Conservation (phyloP, 352 stramenopile species). For the Phytopythium oedochilum region DNA sequence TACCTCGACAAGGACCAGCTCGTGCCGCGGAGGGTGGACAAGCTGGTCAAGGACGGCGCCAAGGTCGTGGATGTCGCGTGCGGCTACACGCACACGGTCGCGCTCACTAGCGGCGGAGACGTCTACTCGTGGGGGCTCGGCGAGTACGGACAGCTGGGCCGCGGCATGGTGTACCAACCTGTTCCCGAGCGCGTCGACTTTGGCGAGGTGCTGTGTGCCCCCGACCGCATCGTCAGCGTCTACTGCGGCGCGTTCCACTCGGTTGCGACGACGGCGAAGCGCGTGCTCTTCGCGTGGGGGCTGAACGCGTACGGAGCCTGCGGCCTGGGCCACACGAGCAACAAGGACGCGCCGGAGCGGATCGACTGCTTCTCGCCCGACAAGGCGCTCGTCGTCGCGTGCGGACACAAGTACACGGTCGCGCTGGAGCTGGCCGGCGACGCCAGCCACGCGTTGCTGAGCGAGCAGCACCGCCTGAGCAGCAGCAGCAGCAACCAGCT, state of each 20-base stretch:
- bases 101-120: conserved; percentile 67
- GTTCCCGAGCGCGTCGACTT: conserved; percentile 64
- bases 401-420: conserved; percentile 82
- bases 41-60: conserved; percentile 19
- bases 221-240: conserved; percentile 43
- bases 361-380: conserved; percentile 65
- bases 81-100: conserved; percentile 86
- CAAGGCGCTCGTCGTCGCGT: conserved; percentile 57
- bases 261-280: conserved; percentile 48
- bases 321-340: conserved; percentile 69
- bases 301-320: conserved; percentile 80
- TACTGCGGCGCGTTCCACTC: conserved; percentile 85
- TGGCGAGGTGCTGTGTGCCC: conserved; percentile 29
- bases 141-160: conserved; percentile 88
- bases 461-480: not conserved
- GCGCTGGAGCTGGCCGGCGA: conserved; percentile 44
- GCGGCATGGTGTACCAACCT: conserved; percentile 81
- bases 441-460: not conserved
- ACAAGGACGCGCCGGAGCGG: conserved; percentile 74
- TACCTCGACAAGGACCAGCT: conserved; percentile 80
- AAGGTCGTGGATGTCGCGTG: conserved; percentile 65
- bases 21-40: conserved; percentile 50
- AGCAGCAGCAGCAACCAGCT: not conserved
- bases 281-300: conserved; percentile 75
- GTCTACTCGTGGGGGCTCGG: conserved; percentile 88